Evolutionary conservation across 169 alveolate species (phyloP), one percentile per base, ranked within the genome.

Genomic region (Sarcocystis neurona): DNA sequence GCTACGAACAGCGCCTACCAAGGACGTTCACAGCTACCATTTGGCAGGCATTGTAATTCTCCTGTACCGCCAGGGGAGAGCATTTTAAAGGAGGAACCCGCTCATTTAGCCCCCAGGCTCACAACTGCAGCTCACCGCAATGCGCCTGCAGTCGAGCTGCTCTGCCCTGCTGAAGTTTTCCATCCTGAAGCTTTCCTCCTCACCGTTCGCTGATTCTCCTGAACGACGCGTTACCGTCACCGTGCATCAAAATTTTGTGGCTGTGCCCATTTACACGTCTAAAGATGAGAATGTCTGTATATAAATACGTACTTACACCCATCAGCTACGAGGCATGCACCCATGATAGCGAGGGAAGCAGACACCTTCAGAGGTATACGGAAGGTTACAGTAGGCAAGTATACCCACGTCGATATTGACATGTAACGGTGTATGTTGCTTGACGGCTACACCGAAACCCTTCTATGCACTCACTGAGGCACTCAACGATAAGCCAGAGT

Each of bases 31-130:
- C 87, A 27, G 92, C 92, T 10, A 82, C 75, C 0, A 89, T 66
- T 32, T 79, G 56, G 58, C 92, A 89, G 2, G 92, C 92, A 46
- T 89, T 89, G 75, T 78, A 89, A 27, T 56, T 79, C 32, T 89
- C 92, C 92, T 89, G 18, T 53, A 84, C 0, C n/a, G 0, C 12
- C 46, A 48, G 39, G 56, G 2, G 6, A 23, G 23, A 18, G 27
- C 41, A 30, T 46, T 0, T 8, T n/a, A n/a, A 2, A 4, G 20
- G 60, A n/a, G 75, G 46, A 63, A 43, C 15, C 6, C 5, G 6
- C 10, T 30, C 34, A 4, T 23, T 0, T 20, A n/a, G 37, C 75
- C n/a, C 10, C 4, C 10, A 30, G 30, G 41, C 0, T 43, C 10
- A 0, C 46, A 39, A 20, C n/a, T 41, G 44, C 1, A 30, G 0